These are phyloP conservation scores for Ceratocystis destructans DNA, from an alignment of 2,329 filamentous ascomycete genomes.

Conservation along the genomic window DNA sequence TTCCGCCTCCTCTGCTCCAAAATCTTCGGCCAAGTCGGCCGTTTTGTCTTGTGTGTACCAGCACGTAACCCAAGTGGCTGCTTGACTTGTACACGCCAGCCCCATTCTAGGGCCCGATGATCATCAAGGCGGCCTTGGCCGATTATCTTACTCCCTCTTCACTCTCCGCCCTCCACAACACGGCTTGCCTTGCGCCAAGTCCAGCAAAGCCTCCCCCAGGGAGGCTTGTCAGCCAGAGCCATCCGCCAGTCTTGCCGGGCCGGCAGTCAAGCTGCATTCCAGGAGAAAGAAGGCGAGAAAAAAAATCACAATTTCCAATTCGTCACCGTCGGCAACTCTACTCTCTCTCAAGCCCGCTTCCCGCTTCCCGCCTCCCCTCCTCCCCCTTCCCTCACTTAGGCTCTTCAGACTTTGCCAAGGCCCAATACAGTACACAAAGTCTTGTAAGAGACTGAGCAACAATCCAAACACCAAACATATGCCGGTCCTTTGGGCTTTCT, in stretches of 20 bases:
- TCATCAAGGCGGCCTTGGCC: background rate
- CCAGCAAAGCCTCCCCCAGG: background rate
- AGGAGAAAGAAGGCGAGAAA: background rate
- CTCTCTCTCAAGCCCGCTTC: background rate
- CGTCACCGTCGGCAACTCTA: too few relatives aligned
- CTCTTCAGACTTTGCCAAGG: slow-evolving; percentile 2
- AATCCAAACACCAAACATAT: slow-evolving; percentile 7
- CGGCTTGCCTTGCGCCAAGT: background rate
- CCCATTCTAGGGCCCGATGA: background rate
- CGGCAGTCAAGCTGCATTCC: background rate
- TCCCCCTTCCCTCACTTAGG: background rate
- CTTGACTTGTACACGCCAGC: background rate
- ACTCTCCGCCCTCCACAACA: background rate
- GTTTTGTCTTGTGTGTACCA: background rate
- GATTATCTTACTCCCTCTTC: background rate
- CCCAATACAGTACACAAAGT: background rate
- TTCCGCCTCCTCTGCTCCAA: background rate
- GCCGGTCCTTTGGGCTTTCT: slow-evolving; percentile 1
- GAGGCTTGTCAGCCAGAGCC: background rate
- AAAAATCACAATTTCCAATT: background rate
- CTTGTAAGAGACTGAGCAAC: slow-evolving; percentile 1
- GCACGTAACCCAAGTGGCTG: background rate
- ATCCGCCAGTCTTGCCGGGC: background rate
- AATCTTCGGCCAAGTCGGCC: background rate
- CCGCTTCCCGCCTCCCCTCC: background rate